Conservation (phyloP, 2,329 filamentous ascomycete genomes). For the Chrysoporthe deuterocubensis region DNA sequence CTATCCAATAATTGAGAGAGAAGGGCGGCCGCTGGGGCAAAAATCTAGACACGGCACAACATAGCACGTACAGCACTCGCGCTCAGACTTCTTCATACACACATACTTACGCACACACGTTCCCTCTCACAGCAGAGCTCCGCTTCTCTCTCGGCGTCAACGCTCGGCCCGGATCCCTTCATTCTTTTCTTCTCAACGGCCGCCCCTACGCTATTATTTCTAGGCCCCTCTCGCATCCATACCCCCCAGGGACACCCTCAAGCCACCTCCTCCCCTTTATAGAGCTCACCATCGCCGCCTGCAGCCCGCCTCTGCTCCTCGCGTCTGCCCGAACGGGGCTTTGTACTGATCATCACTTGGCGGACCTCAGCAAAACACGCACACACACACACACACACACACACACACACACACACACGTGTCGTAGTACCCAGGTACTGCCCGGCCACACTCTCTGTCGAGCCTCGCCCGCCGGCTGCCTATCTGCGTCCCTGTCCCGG, state of each 20-base stretch:
- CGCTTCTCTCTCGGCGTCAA: neutral
- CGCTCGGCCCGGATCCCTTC: constrained; percentile 1
- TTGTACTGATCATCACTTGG: neutral
- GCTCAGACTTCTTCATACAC: neutral
- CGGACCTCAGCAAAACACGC: neutral
- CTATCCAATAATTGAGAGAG: neutral
- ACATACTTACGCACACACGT: neutral
- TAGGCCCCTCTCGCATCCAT: neutral
- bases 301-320: neutral
- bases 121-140: neutral
- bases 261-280: neutral
- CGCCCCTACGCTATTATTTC: neutral
- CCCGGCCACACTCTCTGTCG: neutral
- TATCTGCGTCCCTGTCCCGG: neutral
- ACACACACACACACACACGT: too few species aligned
- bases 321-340: neutral
- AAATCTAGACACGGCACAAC: neutral
- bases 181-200: neutral
- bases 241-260: neutral
- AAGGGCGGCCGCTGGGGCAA: neutral
- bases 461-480: neutral
- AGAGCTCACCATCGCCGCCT: neutral
- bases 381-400: too few species aligned
- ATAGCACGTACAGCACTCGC: neutral
- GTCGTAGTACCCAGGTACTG: neutral